Evolutionary conservation across 2,329 filamentous ascomycete genomes (phyloP), one percentile per base, ranked within the genome.

Genomic region (Fusarium robinianum): DNA sequence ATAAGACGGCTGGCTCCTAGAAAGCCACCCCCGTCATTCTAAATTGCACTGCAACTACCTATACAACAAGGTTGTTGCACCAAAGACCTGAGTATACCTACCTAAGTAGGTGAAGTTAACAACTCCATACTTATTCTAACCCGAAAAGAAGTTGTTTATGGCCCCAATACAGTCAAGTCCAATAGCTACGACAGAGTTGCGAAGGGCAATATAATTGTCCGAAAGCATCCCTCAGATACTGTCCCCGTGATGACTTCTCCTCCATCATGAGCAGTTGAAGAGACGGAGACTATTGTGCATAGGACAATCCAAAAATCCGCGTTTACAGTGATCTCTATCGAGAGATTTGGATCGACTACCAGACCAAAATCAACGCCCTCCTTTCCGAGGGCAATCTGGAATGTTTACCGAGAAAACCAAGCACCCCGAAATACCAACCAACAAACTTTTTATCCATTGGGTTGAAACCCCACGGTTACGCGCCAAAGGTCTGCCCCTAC

Each of bases 401-500:
- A 32, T 41, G 42, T 53, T 46, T 46, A 58, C 55, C 45, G 53
- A 58, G 44, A 58, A 41, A 53, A 34, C 46, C 51, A 38, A 30
- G 31, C 17, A 35, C 38, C 52, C 49, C 43, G 22, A 38, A 35
- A 48, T n/a, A n/a, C n/a, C 44, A 33, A 43, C 30, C 29, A 22
- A 31, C 25, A 37, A 16, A 27, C 11, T 25, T 41, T 30, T 46
- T 38, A 21, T 37, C 31, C 34, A 22, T 25, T 34, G 16, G 16
- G 22, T 35, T 42, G 17, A 29, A 45, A 41, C 14, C 34, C 27
- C 39, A 27, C 32, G 26, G 44, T 41, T 37, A 18, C 33, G 25
- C 31, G 24, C 25, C 33, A 27, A 26, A 29, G 25, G 36, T 26
- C 19, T 27, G 22, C 39, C 41, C 39, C 38, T 61, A 80, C 31